These are phyloP conservation scores for Lachancea cidri DNA, from an alignment of 805 yeast species.

Conservation along the genomic window DNA sequence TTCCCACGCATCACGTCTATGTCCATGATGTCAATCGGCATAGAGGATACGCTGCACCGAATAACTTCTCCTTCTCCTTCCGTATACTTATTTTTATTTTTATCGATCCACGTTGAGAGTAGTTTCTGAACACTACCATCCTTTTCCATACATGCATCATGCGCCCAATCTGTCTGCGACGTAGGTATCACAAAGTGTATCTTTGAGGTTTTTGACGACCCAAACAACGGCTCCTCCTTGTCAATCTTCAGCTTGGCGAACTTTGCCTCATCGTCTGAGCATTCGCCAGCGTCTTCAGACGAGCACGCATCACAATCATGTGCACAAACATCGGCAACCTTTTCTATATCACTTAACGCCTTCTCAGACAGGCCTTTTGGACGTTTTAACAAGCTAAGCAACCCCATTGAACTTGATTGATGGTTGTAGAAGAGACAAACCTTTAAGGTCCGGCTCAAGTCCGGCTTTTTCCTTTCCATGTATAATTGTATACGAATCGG, in stretches of 20 bases:
- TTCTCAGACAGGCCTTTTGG: slow-evolving; percentile 5
- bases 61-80: slow-evolving; percentile 22
- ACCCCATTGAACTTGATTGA: slow-evolving; percentile 7
- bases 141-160: slow-evolving; percentile 52
- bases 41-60: slow-evolving; percentile 42
- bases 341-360: slow-evolving; percentile 15
- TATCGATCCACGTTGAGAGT: slow-evolving; percentile 38
- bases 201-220: slow-evolving; percentile 63
- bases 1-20: slow-evolving; percentile 39
- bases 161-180: slow-evolving; percentile 80
- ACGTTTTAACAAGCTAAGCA: slow-evolving; percentile 8
- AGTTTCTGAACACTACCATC: slow-evolving; percentile 42
- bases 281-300: slow-evolving; percentile 2
- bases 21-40: slow-evolving; percentile 44
- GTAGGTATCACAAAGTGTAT: slow-evolving; percentile 79
- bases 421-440: background rate
- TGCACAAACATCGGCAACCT: slow-evolving; percentile 19
- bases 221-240: slow-evolving; percentile 49
- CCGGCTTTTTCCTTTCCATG: slow-evolving; percentile 2
- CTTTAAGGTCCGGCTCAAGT: slow-evolving; percentile 1
- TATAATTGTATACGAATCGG: background rate
- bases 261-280: slow-evolving; percentile 16
- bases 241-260: slow-evolving; percentile 28
- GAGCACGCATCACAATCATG: slow-evolving; percentile 10
- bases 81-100: slow-evolving; percentile 21